Percentiles rank a stretch among this genome's conserved stretches.
phyloP scores from a whole-genome alignment of 352 stramenopile genomes.

The Albugo laibachii region DNA sequence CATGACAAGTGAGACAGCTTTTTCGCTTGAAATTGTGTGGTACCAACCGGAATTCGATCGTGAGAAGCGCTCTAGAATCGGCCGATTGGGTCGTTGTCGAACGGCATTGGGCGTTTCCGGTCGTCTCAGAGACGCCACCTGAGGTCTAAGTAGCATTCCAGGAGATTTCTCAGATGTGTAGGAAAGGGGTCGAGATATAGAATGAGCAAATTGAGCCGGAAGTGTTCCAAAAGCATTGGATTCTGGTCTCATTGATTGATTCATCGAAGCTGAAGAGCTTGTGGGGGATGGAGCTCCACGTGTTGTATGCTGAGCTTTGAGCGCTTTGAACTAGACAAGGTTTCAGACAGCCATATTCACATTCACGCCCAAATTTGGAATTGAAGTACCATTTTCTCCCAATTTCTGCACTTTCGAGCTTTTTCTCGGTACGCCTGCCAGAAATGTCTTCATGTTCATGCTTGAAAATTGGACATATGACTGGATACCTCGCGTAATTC shows the following conservation, averaged over 20 bases:
- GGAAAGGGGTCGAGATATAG: slow-evolving; percentile 20
- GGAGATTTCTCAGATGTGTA: slow-evolving; percentile 8
- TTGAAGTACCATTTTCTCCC: slow-evolving; percentile 65
- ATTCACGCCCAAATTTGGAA: neutral
- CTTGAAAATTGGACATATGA: neutral
- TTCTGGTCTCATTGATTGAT: slow-evolving; percentile 10
- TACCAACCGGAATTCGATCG: slow-evolving; percentile 30
- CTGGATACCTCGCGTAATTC: slow-evolving; percentile 42
- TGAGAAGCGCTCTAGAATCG: slow-evolving; percentile 41
- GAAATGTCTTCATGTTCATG: neutral
- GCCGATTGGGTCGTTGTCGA: slow-evolving; percentile 24
- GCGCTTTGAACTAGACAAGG: slow-evolving; percentile 1
- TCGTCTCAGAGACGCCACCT: slow-evolving; percentile 9
- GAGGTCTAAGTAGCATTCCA: slow-evolving; percentile 14
- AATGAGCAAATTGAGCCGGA: slow-evolving; percentile 24
- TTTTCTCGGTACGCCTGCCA: slow-evolving; percentile 73
- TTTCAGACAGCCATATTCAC: neutral
- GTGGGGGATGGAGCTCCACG: slow-evolving; percentile 14
- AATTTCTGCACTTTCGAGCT: slow-evolving; percentile 67
- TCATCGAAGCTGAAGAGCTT: slow-evolving; percentile 13
- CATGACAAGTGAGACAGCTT: neutral
- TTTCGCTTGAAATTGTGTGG: neutral
- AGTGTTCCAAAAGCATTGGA: slow-evolving; percentile 10
- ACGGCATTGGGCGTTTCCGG: slow-evolving; percentile 19
- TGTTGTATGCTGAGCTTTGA: slow-evolving; percentile 30